A percentile compares a stretch with the other conserved stretches of the same genome.
phyloP scores from a whole-genome alignment of 78 protist genomes.

The Guillardia theta region DNA sequence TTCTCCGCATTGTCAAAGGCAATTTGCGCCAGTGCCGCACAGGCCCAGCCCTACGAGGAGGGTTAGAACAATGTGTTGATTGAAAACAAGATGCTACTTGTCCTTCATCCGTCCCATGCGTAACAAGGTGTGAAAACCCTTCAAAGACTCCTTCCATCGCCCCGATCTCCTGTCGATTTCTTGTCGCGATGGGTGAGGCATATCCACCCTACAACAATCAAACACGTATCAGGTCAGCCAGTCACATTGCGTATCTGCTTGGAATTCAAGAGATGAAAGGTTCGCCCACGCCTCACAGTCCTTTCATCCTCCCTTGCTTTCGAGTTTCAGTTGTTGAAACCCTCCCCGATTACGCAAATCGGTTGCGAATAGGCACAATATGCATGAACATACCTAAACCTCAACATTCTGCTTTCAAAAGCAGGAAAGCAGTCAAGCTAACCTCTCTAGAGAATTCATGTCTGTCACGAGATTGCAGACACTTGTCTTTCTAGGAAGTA shows the following conservation, averaged over 20 bases:
- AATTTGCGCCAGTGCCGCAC: conserved; percentile 14
- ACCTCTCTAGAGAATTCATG: not conserved
- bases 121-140: not conserved
- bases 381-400: not conserved
- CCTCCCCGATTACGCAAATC: too few species aligned
- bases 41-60: conserved; percentile 26
- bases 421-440: not conserved
- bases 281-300: too few species aligned
- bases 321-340: too few species aligned
- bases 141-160: not conserved
- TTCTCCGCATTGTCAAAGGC: not conserved
- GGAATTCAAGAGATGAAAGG: too few species aligned
- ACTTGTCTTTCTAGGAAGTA: too few species aligned
- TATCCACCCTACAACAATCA: too few species aligned
- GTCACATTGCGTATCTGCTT: too few species aligned
- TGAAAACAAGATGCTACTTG: too few species aligned
- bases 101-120: not conserved
- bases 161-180: not conserved
- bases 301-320: too few species aligned
- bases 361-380: too few species aligned
- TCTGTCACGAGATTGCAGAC: not conserved
- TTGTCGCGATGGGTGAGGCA: not conserved
- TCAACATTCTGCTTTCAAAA: not conserved
- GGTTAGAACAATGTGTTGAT: too few species aligned
- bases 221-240: too few species aligned